Evolutionary conservation across 225 moss, liverwort and hornwort genomes (phyloP), one percentile per base, ranked within the genome.

Genomic region (Asterella californica): DNA sequence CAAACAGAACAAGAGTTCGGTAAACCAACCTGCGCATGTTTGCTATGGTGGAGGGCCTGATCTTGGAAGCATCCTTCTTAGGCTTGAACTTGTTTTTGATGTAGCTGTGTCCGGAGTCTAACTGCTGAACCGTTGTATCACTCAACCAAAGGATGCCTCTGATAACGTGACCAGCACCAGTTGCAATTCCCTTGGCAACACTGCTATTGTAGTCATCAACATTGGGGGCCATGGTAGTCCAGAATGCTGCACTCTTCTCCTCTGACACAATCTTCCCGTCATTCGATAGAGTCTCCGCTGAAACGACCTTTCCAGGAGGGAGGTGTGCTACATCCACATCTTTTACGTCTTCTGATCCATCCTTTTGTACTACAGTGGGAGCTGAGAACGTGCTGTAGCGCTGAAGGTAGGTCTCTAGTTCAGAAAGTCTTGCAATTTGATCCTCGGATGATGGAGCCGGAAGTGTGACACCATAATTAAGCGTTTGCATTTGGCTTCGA

Each of bases 191-290:
- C 83, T 91, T 91, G 2, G 97, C 91, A 59, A 90, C 24, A 14
- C 57, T 72, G 80, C 91, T 92, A 74, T 84, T 86, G 77, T 97
- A 97, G 33, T 97, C 97, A 76, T 92, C 88, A 80, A 97, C 97
- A 76, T 93, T 94, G 15, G 93, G 97, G 17, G 97, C 94, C 70
- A 97, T 83, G 49, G 96, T 96, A 24, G 92, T 94, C 94, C 94
- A 96, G 38, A 96, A 96, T 17, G 79, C 90, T 25, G 88, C 81
- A 68, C 91, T 89, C 38, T 86, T 89, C 83, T 89, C 86, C 69
- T 96, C 91, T 15, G 84, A 83, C 61, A 87, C 90, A 78, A 88
- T 66, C 76, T 88, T 86, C 63, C 88, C 92, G 29, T 89, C 89
- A 32, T 79, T 82, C 6, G 91, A 86, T 22, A 94, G 78, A 14